Evolutionary conservation across 305 asterid species (phyloP).

Genomic region (Solanum aculeatissimum): DNA sequence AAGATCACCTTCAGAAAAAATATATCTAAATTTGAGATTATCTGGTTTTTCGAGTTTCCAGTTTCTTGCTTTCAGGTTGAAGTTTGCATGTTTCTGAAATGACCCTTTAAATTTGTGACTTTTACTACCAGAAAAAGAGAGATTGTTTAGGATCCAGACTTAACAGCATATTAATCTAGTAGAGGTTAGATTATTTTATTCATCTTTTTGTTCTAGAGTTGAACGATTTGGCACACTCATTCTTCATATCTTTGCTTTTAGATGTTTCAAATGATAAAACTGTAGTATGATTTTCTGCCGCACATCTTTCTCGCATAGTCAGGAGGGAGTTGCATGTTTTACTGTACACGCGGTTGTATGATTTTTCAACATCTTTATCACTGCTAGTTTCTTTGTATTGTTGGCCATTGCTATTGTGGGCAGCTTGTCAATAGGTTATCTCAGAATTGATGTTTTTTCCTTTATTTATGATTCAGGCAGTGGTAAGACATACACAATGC

Average conservation of each 20-base stretch:
- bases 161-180: not conserved
- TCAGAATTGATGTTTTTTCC: not conserved
- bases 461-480: conserved; percentile 44
- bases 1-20: not conserved
- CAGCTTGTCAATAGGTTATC: not conserved
- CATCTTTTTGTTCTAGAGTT: not conserved
- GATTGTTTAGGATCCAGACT: no score
- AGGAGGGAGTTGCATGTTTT: not conserved
- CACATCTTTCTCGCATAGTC: not conserved
- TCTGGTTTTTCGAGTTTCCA: not conserved
- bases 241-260: not conserved
- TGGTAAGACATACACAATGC: conserved; percentile 99
- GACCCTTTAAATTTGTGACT: not conserved
- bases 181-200: not conserved
- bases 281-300: not conserved
- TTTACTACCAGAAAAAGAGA: not conserved
- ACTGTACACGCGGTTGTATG: not conserved
- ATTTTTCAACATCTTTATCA: not conserved
- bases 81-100: not conserved
- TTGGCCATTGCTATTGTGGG: not conserved
- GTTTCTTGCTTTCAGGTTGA: not conserved
- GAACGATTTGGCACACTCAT: not conserved
- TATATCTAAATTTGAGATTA: not conserved
- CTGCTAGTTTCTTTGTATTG: not conserved
- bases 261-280: not conserved